phyloP scores from a whole-genome alignment of 2,329 filamentous ascomycete species.

The Pyricularia sp. region DNA sequence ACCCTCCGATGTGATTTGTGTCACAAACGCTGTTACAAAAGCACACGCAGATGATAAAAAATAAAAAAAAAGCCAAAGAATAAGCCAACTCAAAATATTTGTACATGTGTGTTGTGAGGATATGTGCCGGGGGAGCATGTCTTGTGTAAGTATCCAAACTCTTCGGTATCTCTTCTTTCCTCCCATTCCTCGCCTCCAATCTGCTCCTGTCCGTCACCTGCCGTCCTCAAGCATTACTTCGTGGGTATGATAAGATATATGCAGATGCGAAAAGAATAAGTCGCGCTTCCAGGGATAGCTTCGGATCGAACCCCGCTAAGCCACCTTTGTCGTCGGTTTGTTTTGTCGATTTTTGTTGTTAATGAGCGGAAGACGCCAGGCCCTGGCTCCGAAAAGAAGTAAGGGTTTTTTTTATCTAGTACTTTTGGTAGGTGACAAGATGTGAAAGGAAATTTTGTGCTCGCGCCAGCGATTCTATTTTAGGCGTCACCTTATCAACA shows the following conservation, averaged over 20 bases:
- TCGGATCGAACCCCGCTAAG: neutral
- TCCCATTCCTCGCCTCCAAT: neutral
- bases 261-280: neutral
- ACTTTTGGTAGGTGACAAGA: neutral
- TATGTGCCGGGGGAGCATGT: neutral
- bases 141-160: neutral
- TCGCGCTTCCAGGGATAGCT: neutral
- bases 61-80: neutral
- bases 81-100: neutral
- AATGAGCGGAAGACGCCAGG: slow-evolving; percentile 4
- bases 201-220: neutral
- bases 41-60: neutral
- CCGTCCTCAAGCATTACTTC: neutral
- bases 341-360: neutral
- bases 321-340: neutral
- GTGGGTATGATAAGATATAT: slow-evolving; percentile 1
- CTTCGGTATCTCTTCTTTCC: neutral
- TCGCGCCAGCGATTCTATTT: neutral
- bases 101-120: neutral
- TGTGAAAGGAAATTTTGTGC: neutral
- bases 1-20: neutral
- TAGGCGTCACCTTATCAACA: neutral
- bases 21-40: neutral
- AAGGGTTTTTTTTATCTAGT: neutral
- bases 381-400: neutral